phyloP scores from a whole-genome alignment of 805 yeast genomes.

The Hanseniaspora singularis region DNA sequence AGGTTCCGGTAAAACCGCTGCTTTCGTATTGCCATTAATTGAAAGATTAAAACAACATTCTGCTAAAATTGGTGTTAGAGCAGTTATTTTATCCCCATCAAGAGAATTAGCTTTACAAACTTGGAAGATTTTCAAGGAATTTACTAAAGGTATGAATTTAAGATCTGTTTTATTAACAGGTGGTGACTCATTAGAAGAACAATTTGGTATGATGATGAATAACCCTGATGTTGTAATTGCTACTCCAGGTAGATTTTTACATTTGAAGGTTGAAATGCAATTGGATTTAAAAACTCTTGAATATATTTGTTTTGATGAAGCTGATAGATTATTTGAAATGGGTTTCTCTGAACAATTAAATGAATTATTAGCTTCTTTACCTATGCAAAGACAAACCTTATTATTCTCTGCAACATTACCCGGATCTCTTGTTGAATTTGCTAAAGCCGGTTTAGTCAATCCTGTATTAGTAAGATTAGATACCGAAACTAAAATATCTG shows the following conservation, averaged over 20 bases:
- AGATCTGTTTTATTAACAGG: constrained; percentile 78
- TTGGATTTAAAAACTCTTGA: constrained; percentile 73
- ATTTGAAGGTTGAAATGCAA: constrained; percentile 90
- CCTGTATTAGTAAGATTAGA: constrained; percentile 89
- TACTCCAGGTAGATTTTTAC: constrained; percentile 95
- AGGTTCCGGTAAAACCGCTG: constrained; percentile 98
- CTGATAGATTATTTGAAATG: constrained; percentile 91
- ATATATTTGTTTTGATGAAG: constrained; percentile 91
- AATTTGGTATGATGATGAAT: constrained; percentile 80
- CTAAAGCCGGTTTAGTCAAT: constrained; percentile 87
- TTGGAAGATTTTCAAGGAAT: constrained; percentile 74
- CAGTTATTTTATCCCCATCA: constrained; percentile 81
- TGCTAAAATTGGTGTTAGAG: constrained; percentile 80
- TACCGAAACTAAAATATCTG: constrained; percentile 83
- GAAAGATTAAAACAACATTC: constrained; percentile 74
- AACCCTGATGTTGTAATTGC: constrained; percentile 93
- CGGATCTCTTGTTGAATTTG: constrained; percentile 82
- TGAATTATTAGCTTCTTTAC: constrained; percentile 74
- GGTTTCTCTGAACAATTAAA: constrained; percentile 90
- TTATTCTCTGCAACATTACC: constrained; percentile 94
- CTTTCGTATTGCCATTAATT: constrained; percentile 80
- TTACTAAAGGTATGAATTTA: constrained; percentile 70
- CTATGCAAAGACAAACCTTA: constrained; percentile 72
- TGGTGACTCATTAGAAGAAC: constrained; percentile 97
- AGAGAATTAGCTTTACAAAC: constrained; percentile 96